A percentile compares a stretch with the other conserved stretches of the same genome.
These are phyloP conservation scores for Xerophyta viscosa DNA, from an alignment of 106 monocot species.

Conservation along the genomic window DNA sequence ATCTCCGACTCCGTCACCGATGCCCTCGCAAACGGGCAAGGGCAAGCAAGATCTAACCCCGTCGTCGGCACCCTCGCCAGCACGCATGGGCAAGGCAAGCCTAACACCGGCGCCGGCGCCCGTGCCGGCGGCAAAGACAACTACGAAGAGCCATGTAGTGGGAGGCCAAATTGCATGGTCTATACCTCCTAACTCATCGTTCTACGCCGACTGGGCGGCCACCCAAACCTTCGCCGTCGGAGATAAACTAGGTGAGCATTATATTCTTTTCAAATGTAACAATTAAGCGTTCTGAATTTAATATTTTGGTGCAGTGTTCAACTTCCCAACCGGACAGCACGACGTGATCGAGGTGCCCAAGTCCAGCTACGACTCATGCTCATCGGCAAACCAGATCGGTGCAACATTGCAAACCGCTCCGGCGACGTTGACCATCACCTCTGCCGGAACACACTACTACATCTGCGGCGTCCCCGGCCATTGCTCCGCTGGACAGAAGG, in stretches of 20 bases:
- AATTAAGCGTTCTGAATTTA: too few relatives aligned
- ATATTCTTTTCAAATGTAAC: too few relatives aligned
- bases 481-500: conserved; percentile 23
- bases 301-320: conserved; percentile 29
- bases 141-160: conserved; percentile 18
- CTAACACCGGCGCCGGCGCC: too few relatives aligned
- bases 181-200: conserved; percentile 1
- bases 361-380: conserved; percentile 21
- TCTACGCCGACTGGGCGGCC: conserved; percentile 17
- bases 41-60: too few relatives aligned
- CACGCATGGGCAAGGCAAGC: too few relatives aligned
- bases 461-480: conserved; percentile 25
- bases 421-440: conserved; percentile 16
- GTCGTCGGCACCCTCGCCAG: too few relatives aligned
- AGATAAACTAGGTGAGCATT: conserved; percentile 27
- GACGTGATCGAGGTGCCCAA: conserved; percentile 21
- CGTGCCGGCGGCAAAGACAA: too few relatives aligned
- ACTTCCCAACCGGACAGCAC: conserved; percentile 16
- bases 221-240: conserved; percentile 16
- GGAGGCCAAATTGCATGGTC: conserved; percentile 18
- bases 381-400: conserved; percentile 9
- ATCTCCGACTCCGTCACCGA: too few relatives aligned
- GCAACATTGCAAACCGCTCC: conserved; percentile 6
- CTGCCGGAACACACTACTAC: conserved; percentile 18
- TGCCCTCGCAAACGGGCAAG: too few relatives aligned